These are phyloP conservation scores for Xylariaceae sp. DNA, from an alignment of 2,329 filamentous ascomycete species.

Conservation along the genomic window DNA sequence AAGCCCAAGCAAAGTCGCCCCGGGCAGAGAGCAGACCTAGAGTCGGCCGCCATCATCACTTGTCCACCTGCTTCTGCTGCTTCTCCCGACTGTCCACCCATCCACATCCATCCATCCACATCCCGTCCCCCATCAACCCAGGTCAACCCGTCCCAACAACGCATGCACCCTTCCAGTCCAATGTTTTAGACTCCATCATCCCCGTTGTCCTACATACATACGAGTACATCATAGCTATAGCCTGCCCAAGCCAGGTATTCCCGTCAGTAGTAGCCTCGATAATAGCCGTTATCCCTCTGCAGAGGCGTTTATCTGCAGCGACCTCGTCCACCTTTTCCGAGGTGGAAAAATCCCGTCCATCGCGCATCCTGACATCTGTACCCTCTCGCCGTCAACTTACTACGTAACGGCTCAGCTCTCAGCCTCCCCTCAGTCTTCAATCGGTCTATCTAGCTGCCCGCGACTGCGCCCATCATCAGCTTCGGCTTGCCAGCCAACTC, in stretches of 20 bases:
- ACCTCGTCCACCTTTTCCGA: background rate
- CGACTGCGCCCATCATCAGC: background rate
- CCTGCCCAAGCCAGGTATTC: background rate
- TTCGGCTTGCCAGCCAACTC: background rate
- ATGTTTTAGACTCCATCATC: constrained; percentile 4
- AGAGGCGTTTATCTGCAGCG: constrained; percentile 6
- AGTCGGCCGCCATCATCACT: no score
- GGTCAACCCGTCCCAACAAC: constrained; percentile 7
- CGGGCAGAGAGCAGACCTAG: no score
- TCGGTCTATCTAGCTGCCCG: constrained; percentile 5
- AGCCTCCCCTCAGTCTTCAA: background rate
- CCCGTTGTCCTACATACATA: constrained; percentile 2
- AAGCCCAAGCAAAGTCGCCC: no score
- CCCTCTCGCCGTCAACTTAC: background rate
- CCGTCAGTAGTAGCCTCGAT: background rate
- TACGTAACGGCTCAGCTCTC: no score
- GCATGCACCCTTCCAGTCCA: background rate
- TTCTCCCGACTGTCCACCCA: no score
- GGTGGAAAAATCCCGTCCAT: background rate
- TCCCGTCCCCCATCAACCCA: background rate
- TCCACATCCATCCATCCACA: background rate
- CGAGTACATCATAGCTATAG: background rate
- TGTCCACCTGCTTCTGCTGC: no score
- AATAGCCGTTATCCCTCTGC: constrained; percentile 1
- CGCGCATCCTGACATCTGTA: constrained; percentile 4